Conservation (phyloP, 179 eudicot genomes). For the Spergularia azorica region DNA sequence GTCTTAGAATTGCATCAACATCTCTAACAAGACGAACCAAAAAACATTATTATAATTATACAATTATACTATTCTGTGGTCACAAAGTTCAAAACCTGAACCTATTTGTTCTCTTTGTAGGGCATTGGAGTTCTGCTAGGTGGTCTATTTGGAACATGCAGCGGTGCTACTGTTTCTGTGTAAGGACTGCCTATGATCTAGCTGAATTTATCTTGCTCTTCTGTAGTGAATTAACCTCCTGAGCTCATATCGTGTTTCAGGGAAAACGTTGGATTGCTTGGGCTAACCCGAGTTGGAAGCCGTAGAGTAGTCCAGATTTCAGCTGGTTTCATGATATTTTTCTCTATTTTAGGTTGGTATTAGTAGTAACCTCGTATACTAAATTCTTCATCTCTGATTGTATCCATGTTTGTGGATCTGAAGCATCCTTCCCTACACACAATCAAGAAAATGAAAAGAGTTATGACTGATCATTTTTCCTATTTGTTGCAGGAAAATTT, state of each 20-base stretch:
- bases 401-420: too few relatives aligned
- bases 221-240: neutral
- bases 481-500: conserved; percentile 78
- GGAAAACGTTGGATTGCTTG: conserved; percentile 95
- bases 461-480: neutral
- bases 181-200: conserved; percentile 34
- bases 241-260: conserved; percentile 41
- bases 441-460: too few relatives aligned
- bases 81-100: conserved; percentile 11
- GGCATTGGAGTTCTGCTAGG: conserved; percentile 89
- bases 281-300: conserved; percentile 96
- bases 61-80: too few relatives aligned
- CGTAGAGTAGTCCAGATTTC: conserved; percentile 98
- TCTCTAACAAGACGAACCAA: too few relatives aligned
- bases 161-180: conserved; percentile 97
- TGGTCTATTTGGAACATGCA: conserved; percentile 88
- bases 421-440: too few relatives aligned
- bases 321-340: conserved; percentile 98
- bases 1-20: neutral
- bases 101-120: conserved; percentile 37
- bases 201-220: neutral
- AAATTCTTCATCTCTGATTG: neutral
- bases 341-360: conserved; percentile 79
- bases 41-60: too few relatives aligned
- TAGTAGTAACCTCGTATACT: neutral